Evolutionary conservation across 441 rosid genomes (phyloP).

Genomic region (Populus hybrid): DNA sequence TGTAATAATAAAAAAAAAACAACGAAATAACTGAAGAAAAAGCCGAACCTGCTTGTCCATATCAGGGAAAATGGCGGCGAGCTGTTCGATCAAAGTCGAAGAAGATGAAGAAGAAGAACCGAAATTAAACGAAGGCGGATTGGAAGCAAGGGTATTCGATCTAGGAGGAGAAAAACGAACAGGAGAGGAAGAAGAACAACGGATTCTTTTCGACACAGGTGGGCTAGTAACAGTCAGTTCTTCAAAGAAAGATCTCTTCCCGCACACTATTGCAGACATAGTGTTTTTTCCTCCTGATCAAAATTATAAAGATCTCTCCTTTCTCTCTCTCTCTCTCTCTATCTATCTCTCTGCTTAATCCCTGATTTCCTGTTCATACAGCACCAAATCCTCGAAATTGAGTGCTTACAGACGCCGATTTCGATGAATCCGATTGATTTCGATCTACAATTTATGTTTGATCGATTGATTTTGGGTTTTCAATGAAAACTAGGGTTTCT

Average conservation of each 20-base stretch:
- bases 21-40: neutral
- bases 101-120: slow-evolving; percentile 18
- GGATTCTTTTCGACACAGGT: slow-evolving; percentile 67
- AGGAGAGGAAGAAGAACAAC: slow-evolving; percentile 70
- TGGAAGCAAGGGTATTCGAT: slow-evolving; percentile 22
- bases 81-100: slow-evolving; percentile 47
- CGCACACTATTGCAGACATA: slow-evolving; percentile 98
- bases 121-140: neutral
- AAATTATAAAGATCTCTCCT: slow-evolving; percentile 26
- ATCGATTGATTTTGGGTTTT: neutral
- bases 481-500: neutral
- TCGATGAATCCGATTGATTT: neutral
- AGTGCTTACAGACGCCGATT: neutral
- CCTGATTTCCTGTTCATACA: slow-evolving; percentile 23
- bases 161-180: slow-evolving; percentile 52
- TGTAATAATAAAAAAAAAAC: neutral
- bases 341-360: slow-evolving; percentile 14
- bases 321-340: slow-evolving; percentile 4
- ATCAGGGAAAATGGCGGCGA: slow-evolving; percentile 61
- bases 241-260: slow-evolving; percentile 97
- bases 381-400: neutral
- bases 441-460: neutral
- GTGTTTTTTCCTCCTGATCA: slow-evolving; percentile 34
- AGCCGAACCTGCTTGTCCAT: slow-evolving; percentile 74
- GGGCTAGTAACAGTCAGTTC: slow-evolving; percentile 54